phyloP scores from a whole-genome alignment of 2,329 filamentous ascomycete genomes.

The Dactylellina cionopaga region DNA sequence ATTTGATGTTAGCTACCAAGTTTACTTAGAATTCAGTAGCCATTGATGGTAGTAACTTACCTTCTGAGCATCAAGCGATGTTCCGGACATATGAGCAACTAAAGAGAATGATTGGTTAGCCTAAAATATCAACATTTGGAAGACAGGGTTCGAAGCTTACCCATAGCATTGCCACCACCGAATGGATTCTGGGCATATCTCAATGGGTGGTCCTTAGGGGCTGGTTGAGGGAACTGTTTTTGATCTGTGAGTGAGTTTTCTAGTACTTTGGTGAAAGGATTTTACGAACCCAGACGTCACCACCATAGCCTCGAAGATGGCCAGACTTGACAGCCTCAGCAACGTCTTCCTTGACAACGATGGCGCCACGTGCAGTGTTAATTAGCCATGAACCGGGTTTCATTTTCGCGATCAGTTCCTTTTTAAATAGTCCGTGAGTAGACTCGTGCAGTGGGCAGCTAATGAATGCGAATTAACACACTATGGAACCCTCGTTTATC shows the following conservation, averaged over 20 bases:
- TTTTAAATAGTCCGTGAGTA: slow-evolving; percentile 96
- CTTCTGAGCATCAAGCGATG: slow-evolving; percentile 96
- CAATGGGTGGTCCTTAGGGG: slow-evolving; percentile 89
- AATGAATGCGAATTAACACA: not conserved
- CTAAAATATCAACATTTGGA: not conserved
- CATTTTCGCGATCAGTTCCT: slow-evolving; percentile 98
- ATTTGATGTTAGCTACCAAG: not conserved
- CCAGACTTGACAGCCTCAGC: slow-evolving; percentile 90
- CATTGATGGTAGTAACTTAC: not conserved
- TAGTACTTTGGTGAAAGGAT: not conserved
- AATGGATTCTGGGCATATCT: slow-evolving; percentile 93
- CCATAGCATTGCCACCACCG: slow-evolving; percentile 96
- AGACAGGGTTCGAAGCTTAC: slow-evolving; percentile 5
- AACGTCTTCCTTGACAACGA: slow-evolving; percentile 99
- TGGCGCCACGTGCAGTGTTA: slow-evolving; percentile 98
- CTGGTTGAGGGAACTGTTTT: slow-evolving; percentile 89
- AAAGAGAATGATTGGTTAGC: not conserved
- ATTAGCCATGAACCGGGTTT: slow-evolving; percentile 96
- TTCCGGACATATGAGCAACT: slow-evolving; percentile 98
- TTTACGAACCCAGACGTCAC: slow-evolving; percentile 56
- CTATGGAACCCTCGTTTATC: not conserved
- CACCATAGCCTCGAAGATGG: slow-evolving; percentile 85
- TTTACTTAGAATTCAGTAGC: not conserved
- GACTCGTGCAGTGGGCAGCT: slow-evolving; percentile 96
- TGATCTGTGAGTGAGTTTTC: not conserved